Evolutionary conservation across 805 yeast species (phyloP).

Genomic region (Jamesozyma piceae): DNA sequence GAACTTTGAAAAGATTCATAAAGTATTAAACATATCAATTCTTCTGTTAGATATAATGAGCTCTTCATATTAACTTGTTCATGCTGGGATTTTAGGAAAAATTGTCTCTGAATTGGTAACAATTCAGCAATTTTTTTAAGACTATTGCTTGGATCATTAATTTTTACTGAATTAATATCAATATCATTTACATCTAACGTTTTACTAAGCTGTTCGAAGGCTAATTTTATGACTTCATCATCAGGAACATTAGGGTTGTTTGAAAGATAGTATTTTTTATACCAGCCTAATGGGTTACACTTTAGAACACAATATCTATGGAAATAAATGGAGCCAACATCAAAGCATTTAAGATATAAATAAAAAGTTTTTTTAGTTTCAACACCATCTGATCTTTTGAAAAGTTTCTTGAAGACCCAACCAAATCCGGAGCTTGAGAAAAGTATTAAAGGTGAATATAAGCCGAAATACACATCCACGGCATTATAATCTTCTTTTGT

Average conservation of each 20-base stretch:
- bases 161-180: conserved; percentile 3
- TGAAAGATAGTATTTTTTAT: not conserved
- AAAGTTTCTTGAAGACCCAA: conserved; percentile 8
- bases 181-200: conserved; percentile 1
- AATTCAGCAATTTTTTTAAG: not conserved
- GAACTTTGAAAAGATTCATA: not conserved
- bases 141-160: not conserved
- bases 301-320: not conserved
- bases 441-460: conserved; percentile 8
- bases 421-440: conserved; percentile 10
- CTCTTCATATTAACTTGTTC: not conserved
- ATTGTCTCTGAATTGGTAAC: not conserved
- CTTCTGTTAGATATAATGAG: not conserved
- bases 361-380: conserved; percentile 9
- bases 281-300: conserved; percentile 5
- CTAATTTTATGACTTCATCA: not conserved
- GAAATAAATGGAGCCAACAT: conserved; percentile 3
- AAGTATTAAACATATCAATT: not conserved
- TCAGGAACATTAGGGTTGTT: not conserved
- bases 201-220: not conserved
- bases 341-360: conserved; percentile 10
- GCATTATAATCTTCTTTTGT: not conserved
- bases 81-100: not conserved
- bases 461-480: conserved; percentile 6
- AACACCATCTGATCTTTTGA: conserved; percentile 4